These are phyloP conservation scores for Camelina hispida DNA, from an alignment of 345 rosid genomes.

Conservation along the genomic window DNA sequence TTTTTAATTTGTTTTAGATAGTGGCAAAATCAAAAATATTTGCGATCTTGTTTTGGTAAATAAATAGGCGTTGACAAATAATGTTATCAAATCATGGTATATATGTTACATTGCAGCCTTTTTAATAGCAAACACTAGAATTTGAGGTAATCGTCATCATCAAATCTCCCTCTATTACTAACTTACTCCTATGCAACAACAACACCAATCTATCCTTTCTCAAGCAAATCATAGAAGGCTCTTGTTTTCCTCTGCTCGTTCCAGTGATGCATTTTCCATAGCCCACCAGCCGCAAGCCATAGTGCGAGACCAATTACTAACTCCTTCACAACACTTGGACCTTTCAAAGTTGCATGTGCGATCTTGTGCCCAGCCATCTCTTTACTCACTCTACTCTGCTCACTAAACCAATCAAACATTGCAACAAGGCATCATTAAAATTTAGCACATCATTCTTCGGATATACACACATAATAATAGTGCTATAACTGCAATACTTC, in stretches of 20 bases:
- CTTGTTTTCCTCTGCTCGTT: constrained; percentile 85
- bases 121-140: no score
- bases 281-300: constrained; percentile 66
- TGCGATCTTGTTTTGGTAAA: no score
- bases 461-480: background rate
- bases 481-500: no score
- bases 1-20: no score
- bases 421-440: background rate
- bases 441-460: no score
- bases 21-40: no score
- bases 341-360: constrained; percentile 81
- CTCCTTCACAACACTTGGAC: constrained; percentile 88
- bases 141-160: no score
- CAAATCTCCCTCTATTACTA: constrained; percentile 5
- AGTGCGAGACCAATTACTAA: constrained; percentile 58
- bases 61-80: no score
- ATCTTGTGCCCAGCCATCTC: constrained; percentile 68
- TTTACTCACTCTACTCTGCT: constrained; percentile 16
- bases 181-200: constrained; percentile 15
- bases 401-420: constrained; percentile 17
- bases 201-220: constrained; percentile 45
- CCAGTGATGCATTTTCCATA: constrained; percentile 99
- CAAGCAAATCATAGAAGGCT: constrained; percentile 77
- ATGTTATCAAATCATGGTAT: no score
- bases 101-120: no score